Evolutionary conservation across 106 monocot genomes (phyloP).

Genomic region (Dioscorea dumetorum): DNA sequence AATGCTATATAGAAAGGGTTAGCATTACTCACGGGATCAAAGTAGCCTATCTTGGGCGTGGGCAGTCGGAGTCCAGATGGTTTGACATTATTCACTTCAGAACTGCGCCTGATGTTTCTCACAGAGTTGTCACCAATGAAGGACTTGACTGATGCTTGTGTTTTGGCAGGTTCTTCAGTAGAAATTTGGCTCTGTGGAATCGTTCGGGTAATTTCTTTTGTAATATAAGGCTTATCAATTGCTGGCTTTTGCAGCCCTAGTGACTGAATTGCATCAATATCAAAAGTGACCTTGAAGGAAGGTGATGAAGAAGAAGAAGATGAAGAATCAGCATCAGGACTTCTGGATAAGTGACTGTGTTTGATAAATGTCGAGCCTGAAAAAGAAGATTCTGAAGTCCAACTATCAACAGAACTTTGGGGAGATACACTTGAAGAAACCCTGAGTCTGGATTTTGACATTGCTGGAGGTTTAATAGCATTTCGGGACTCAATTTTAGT

Average conservation of each 20-base stretch:
- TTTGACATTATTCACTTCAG: slow-evolving; percentile 12
- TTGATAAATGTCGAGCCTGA: slow-evolving; percentile 11
- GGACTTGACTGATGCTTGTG: not conserved
- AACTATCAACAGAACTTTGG: slow-evolving; percentile 39
- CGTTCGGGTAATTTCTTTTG: not conserved
- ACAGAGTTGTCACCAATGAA: not conserved
- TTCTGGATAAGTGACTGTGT: slow-evolving; percentile 6
- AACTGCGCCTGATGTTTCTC: slow-evolving; percentile 2
- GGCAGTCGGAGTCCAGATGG: slow-evolving; percentile 57
- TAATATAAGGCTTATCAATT: not conserved
- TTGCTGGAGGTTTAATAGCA: not conserved
- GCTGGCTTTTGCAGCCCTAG: not conserved
- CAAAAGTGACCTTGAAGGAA: not conserved
- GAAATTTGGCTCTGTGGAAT: not conserved
- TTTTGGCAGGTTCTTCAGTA: not conserved
- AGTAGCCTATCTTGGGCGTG: slow-evolving; percentile 53
- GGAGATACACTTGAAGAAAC: slow-evolving; percentile 27
- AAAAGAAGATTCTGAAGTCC: slow-evolving; percentile 23
- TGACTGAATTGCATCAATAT: not conserved
- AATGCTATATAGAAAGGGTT: not conserved
- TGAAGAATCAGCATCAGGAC: not conserved
- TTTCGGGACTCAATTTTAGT: slow-evolving; percentile 4
- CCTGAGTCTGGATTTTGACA: not conserved
- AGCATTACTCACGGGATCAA: slow-evolving; percentile 32
- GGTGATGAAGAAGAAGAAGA: slow-evolving; percentile 12